These are phyloP conservation scores for Nematocida ironsii DNA, from an alignment of 371 early-diverging fungal species.

Conservation along the genomic window DNA sequence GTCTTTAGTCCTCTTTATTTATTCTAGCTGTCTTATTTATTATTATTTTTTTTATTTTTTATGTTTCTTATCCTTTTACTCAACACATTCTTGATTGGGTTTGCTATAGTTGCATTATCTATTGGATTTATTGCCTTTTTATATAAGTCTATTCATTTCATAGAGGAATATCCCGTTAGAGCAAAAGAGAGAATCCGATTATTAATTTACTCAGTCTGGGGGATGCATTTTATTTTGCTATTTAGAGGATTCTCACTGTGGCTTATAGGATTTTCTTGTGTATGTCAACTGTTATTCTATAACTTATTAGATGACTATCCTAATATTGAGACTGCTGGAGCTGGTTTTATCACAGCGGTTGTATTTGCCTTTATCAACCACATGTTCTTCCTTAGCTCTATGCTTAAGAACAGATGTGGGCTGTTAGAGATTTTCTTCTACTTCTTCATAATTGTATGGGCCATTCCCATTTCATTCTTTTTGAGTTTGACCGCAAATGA, in stretches of 20 bases:
- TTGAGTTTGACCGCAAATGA: conserved; percentile 70
- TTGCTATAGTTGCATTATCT: conserved; percentile 57
- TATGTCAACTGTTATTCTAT: conserved; percentile 67
- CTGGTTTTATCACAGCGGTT: conserved; percentile 67
- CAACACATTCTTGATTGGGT: conserved; percentile 58
- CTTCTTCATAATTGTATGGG: conserved; percentile 69
- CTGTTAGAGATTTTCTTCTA: conserved; percentile 62
- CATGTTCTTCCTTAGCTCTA: conserved; percentile 62
- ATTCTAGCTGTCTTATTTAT: conserved; percentile 5
- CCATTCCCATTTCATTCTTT: conserved; percentile 69
- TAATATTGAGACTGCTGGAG: conserved; percentile 62
- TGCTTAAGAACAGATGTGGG: conserved; percentile 27
- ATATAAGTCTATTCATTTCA: conserved; percentile 67
- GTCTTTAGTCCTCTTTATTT: too few species aligned
- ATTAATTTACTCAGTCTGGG: conserved; percentile 58
- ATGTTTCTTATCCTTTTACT: conserved; percentile 45
- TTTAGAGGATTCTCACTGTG: conserved; percentile 64
- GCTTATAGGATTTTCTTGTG: conserved; percentile 62
- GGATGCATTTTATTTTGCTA: conserved; percentile 62
- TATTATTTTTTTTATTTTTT: conserved; percentile 38
- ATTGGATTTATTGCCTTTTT: conserved; percentile 60
- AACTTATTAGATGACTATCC: conserved; percentile 67
- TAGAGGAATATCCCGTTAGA: conserved; percentile 69
- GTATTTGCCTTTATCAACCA: conserved; percentile 69
- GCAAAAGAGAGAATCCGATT: conserved; percentile 67